Conservation (phyloP, 2,329 filamentous ascomycete species). For the Aspergillus proliferans region DNA sequence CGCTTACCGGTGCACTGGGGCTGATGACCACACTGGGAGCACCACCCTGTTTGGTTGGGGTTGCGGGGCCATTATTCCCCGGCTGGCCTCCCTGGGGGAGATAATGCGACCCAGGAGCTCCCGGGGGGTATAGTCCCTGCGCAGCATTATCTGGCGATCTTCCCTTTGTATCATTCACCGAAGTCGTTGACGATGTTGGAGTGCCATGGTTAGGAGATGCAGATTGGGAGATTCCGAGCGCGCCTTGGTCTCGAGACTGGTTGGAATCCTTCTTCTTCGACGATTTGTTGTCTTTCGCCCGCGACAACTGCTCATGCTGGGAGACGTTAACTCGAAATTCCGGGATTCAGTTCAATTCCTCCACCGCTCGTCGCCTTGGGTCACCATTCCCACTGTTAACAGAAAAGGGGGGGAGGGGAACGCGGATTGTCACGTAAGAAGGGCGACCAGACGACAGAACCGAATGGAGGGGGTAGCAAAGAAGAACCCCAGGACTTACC, state of each 20-base stretch:
- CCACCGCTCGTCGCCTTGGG: background rate
- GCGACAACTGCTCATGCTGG: conserved; percentile 77
- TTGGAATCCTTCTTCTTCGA: conserved; percentile 60
- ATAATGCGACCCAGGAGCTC: conserved; percentile 32
- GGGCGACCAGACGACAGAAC: conserved; percentile 10
- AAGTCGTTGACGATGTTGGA: conserved; percentile 82
- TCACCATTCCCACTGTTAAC: conserved; percentile 4
- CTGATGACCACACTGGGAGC: conserved; percentile 91
- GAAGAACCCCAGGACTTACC: conserved; percentile 55
- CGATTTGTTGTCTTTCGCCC: conserved; percentile 84
- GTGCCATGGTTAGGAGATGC: conserved; percentile 61
- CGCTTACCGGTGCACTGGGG: conserved; percentile 79
- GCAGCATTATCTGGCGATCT: conserved; percentile 54
- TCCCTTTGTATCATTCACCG: conserved; percentile 76
- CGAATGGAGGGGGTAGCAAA: background rate
- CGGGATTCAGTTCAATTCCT: background rate
- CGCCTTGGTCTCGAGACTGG: conserved; percentile 66
- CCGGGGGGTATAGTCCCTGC: conserved; percentile 23
- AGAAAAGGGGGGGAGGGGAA: conserved; percentile 21
- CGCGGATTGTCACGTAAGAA: conserved; percentile 6
- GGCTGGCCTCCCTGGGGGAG: conserved; percentile 31
- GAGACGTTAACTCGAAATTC: conserved; percentile 9
- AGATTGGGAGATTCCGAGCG: conserved; percentile 45
- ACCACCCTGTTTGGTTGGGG: conserved; percentile 57
- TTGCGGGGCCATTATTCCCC: conserved; percentile 49